Conservation (phyloP, 2,329 filamentous ascomycete genomes). For the Emericellopsis atlantica region DNA sequence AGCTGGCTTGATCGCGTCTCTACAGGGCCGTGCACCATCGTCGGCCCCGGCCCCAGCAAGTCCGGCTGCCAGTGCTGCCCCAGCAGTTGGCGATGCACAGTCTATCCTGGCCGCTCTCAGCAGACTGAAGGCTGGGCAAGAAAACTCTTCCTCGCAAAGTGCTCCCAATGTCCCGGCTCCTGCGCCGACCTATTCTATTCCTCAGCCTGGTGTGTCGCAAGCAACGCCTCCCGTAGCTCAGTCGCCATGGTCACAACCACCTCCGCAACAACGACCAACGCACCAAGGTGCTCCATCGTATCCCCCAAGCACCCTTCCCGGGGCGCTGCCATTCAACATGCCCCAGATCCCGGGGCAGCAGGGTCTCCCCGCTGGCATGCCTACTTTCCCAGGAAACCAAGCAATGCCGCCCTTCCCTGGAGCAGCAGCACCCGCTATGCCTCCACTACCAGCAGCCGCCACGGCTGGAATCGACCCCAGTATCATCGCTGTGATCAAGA, state of each 20-base stretch:
- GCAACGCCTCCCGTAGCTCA: conserved; percentile 16
- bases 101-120: conserved; percentile 70
- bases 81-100: conserved; percentile 29
- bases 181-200: conserved; percentile 27
- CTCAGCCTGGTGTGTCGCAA: conserved; percentile 16
- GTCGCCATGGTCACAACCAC: conserved; percentile 7
- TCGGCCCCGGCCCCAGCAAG: conserved; percentile 22
- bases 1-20: conserved; percentile 25
- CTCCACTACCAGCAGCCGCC: conserved; percentile 17
- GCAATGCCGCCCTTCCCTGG: background rate
- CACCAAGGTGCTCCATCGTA: conserved; percentile 14
- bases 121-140: conserved; percentile 63
- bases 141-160: conserved; percentile 34
- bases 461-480: conserved; percentile 33
- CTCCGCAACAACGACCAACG: conserved; percentile 12
- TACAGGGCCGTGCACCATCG: conserved; percentile 11
- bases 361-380: conserved; percentile 16
- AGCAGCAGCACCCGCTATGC: background rate
- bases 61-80: conserved; percentile 8
- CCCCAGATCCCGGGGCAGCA: conserved; percentile 20
- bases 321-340: conserved; percentile 17
- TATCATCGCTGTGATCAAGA: conserved; percentile 60
- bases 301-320: conserved; percentile 21
- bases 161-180: conserved; percentile 23
- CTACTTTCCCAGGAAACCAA: conserved; percentile 11